Evolutionary conservation across 805 yeast genomes (phyloP).

Genomic region (Torulaspora gathmanii): DNA sequence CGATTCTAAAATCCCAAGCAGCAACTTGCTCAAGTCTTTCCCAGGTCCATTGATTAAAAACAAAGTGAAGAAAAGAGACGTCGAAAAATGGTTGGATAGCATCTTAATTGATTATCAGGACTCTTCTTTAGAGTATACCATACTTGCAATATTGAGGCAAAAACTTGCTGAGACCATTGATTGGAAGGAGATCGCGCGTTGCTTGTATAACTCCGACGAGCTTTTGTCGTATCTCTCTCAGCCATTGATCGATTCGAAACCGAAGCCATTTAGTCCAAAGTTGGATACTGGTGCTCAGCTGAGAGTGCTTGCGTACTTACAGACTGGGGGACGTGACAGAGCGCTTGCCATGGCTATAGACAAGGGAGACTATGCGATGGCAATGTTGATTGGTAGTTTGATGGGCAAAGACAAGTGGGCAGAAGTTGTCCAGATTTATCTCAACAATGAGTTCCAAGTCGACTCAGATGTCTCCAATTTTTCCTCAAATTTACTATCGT

Average conservation of each 20-base stretch:
- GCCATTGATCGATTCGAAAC: constrained; percentile 15
- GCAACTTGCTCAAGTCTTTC: constrained; percentile 33
- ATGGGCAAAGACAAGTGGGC: constrained; percentile 59
- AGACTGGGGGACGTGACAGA: constrained; percentile 58
- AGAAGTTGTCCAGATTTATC: constrained; percentile 53
- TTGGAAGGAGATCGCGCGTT: constrained; percentile 35
- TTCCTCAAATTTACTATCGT: constrained; percentile 43
- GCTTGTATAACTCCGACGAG: constrained; percentile 35
- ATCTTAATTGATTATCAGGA: constrained; percentile 26
- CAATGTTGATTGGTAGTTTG: constrained; percentile 64
- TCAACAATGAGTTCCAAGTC: constrained; percentile 43
- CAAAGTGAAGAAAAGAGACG: constrained; percentile 59
- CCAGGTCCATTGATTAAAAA: constrained; percentile 49
- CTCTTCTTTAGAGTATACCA: constrained; percentile 20
- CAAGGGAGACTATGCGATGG: constrained; percentile 70
- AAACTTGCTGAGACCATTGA: constrained; percentile 26
- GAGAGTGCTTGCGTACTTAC: constrained; percentile 39
- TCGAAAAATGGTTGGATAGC: constrained; percentile 62
- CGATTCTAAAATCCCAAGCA: constrained; percentile 34
- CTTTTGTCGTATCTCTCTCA: constrained; percentile 25
- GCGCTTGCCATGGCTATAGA: constrained; percentile 63
- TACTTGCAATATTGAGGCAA: constrained; percentile 25
- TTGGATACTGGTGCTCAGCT: constrained; percentile 36
- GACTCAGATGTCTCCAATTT: constrained; percentile 38
- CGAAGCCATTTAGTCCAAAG: constrained; percentile 37